Base-by-base conservation (phyloP, 2,329 filamentous ascomycete genomes). In the Ophiocordyceps camponoti-leonardi region DNA sequence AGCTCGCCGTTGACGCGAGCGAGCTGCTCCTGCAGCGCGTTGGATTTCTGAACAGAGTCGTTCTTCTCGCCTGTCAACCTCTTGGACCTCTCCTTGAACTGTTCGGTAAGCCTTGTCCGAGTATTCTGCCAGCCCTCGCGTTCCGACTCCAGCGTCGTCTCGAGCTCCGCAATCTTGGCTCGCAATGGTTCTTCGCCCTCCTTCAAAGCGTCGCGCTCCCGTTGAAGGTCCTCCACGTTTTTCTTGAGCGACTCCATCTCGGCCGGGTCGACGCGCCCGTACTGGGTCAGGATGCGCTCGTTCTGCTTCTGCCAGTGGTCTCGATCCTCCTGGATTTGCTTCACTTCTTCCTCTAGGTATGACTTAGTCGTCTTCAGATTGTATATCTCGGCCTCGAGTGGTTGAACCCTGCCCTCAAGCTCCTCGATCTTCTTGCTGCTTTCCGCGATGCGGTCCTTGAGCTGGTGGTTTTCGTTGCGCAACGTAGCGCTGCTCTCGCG, bases 301-400 rank as follows among this genome's bases (percentile, higher is more conserved):
- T 87, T 93, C 22, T 92, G 82, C 68, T 95, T 90, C 63, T 94
- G 87, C 85, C 90, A 95, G 47, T 86, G 78, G 58, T 96, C 90
- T 16, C 92, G 81, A 58, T 96, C 90, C 55, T 92, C 83, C 52
- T 93, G 83, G 11, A 96, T 72, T 50, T 95, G 75, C 56, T 84
- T 86, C 57, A 95, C 77, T 58, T 96, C 90, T 13, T 86, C 86
- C 52, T 93, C 82, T 55, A 88, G 83, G 52, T 82, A 84, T 49
- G 82, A 77, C 50, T 86, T 73, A 49, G 90, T 77, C 48, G 82
- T 86, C 58, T 93, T 85, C 14, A 96, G 70, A 56, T 94, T 87
- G 12, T 79, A 73, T 40, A 95, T 80, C 49, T 79, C 82, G 45
- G 77, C 75, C 59, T 94, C 82, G 18, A 96, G 69, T 11, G 92